A percentile compares a stretch with the other conserved stretches of the same genome.
Conservation (phyloP, 768 basidiomycete genomes). For the Zangia roseola region DNA sequence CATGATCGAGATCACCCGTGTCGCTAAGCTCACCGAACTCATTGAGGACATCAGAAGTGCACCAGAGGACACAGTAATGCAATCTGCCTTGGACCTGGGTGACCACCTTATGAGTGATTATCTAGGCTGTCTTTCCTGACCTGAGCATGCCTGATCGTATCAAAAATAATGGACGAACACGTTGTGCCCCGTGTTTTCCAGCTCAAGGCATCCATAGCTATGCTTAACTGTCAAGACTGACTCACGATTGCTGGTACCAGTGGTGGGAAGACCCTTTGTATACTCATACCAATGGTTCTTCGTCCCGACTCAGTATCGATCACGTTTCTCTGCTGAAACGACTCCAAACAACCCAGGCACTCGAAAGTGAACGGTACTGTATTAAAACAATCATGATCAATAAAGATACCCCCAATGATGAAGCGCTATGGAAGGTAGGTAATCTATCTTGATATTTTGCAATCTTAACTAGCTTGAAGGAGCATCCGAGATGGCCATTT, state of each 20-base stretch:
- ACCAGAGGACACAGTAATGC: no score
- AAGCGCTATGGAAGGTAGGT: neutral
- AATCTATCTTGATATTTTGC: no score
- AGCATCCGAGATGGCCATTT: neutral
- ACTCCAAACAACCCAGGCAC: neutral
- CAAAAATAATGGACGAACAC: neutral
- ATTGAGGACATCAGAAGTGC: no score
- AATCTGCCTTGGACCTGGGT: no score
- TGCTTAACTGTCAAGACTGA: neutral
- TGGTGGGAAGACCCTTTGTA: neutral
- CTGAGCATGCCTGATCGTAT: neutral
- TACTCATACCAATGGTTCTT: neutral
- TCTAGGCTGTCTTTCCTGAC: neutral
- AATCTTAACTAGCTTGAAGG: neutral
- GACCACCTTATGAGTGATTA: neutral
- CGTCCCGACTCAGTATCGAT: neutral
- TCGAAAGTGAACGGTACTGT: neutral
- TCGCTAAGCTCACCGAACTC: no score
- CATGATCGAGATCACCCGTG: no score
- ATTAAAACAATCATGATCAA: neutral
- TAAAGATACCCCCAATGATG: neutral
- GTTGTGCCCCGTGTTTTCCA: neutral
- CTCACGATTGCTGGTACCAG: slow-evolving; percentile 1
- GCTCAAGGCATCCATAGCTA: neutral
- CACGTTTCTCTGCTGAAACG: neutral